These are phyloP conservation scores for Trametes pubescens DNA, from an alignment of 1,284 basidiomycete genomes.

Conservation along the genomic window DNA sequence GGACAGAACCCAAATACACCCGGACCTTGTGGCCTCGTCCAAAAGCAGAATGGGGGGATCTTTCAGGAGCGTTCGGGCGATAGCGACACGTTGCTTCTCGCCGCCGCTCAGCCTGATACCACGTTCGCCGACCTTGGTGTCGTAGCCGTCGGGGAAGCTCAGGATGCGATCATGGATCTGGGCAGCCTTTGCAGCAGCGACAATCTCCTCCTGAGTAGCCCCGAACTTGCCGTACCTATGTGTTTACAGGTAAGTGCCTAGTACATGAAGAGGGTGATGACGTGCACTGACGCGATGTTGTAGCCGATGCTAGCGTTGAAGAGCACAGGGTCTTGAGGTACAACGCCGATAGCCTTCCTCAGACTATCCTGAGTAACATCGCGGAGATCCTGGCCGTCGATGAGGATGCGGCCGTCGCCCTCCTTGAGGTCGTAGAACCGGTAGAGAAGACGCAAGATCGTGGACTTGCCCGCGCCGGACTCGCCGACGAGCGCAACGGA, in stretches of 20 bases:
- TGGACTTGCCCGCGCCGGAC: conserved; percentile 84
- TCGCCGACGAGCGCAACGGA: conserved; percentile 87
- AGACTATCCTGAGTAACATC: conserved; percentile 85
- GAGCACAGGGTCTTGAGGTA: conserved; percentile 84
- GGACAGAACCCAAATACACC: conserved; percentile 18
- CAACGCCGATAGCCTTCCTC: conserved; percentile 82
- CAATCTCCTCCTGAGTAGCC: conserved; percentile 72
- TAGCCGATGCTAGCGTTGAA: conserved; percentile 85
- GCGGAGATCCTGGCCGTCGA: conserved; percentile 88
- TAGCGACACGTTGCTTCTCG: conserved; percentile 89
- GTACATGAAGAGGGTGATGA: background rate
- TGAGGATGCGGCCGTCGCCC: conserved; percentile 75
- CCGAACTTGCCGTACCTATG: conserved; percentile 77
- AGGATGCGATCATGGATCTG: conserved; percentile 85
- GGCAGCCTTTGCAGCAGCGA: conserved; percentile 76
- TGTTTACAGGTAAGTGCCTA: conserved; percentile 3
- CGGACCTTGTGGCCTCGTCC: conserved; percentile 82
- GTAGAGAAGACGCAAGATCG: conserved; percentile 84
- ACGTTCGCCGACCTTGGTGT: conserved; percentile 84
- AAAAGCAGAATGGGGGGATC: conserved; percentile 85
- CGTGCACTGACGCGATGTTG: conserved; percentile 68
- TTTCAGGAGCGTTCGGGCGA: conserved; percentile 88
- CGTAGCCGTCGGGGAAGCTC: conserved; percentile 83
- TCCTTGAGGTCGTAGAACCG: conserved; percentile 88
- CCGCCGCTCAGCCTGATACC: conserved; percentile 81